Evolutionary conservation across 208 protist species (phyloP).

Genomic region (Novymonas esmeraldas): DNA sequence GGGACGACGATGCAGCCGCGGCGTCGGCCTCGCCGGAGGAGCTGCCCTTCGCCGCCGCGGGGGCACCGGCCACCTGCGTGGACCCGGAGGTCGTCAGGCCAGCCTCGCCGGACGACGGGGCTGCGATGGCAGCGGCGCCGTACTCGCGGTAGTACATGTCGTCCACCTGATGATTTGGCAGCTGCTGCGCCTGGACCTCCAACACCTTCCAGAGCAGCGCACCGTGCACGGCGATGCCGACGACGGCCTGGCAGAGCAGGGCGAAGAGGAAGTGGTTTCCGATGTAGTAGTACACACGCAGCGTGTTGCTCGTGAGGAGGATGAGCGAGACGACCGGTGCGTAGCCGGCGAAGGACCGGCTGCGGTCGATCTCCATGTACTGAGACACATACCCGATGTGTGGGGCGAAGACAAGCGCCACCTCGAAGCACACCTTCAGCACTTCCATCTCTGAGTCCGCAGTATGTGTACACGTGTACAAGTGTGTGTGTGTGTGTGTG

Average conservation of each 20-base stretch:
- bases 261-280: slow-evolving; percentile 60
- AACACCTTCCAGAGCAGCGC: slow-evolving; percentile 55
- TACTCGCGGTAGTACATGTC: slow-evolving; percentile 9
- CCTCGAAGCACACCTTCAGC: slow-evolving; percentile 30
- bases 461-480: no score
- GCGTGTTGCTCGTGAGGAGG: slow-evolving; percentile 72
- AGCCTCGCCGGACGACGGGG: no score
- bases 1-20: neutral
- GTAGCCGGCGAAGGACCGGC: slow-evolving; percentile 58
- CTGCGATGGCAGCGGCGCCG: neutral
- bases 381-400: slow-evolving; percentile 78
- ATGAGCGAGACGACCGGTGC: slow-evolving; percentile 75
- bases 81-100: no score
- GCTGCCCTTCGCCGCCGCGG: neutral
- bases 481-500: neutral
- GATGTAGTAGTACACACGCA: slow-evolving; percentile 79
- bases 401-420: slow-evolving; percentile 62
- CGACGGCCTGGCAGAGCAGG: slow-evolving; percentile 66
- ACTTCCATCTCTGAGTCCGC: slow-evolving; percentile 2
- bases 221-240: slow-evolving; percentile 60
- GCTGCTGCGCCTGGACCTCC: slow-evolving; percentile 30
- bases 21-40: neutral
- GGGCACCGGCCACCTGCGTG: neutral
- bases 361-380: slow-evolving; percentile 46
- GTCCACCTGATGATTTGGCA: slow-evolving; percentile 9